phyloP scores from a whole-genome alignment of 139 green algal genomes.

The Micromonas pusilla region DNA sequence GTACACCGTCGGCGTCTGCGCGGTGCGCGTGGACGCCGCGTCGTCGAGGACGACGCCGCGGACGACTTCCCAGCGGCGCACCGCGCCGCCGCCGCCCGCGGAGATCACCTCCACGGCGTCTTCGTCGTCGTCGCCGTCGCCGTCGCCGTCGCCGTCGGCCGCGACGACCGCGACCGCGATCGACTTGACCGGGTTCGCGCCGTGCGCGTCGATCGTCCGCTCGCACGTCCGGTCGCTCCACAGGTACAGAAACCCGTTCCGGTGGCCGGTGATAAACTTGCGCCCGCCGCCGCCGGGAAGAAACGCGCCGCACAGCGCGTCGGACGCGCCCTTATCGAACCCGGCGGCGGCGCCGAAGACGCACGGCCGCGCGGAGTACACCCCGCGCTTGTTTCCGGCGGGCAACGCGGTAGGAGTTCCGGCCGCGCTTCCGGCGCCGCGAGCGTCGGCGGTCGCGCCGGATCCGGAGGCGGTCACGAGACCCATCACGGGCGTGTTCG shows the following conservation, averaged over 20 bases:
- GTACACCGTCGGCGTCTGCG: too few relatives aligned
- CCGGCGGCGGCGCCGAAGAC: not conserved
- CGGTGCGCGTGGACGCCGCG: not conserved
- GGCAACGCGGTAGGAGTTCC: not conserved
- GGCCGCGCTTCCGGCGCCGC: too few relatives aligned
- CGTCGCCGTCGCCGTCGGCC: not conserved
- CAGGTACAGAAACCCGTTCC: not conserved
- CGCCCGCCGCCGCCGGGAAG: not conserved
- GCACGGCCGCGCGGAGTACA: not conserved
- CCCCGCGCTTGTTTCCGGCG: not conserved
- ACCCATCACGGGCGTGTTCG: not conserved
- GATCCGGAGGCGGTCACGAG: not conserved
- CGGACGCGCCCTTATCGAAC: not conserved
- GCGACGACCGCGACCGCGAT: not conserved
- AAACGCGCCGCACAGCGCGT: constrained; percentile 5
- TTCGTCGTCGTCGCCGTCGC: not conserved
- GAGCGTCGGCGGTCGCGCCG: too few relatives aligned
- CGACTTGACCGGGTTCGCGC: not conserved
- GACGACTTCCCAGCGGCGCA: not conserved
- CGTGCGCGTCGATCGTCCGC: not conserved
- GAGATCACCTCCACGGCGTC: not conserved
- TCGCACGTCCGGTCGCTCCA: constrained; percentile 4
- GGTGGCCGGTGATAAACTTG: not conserved
- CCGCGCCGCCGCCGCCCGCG: too few relatives aligned
- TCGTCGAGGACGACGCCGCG: not conserved